A percentile compares a stretch with the other conserved stretches of the same genome.
Conservation (phyloP, 495 filamentous ascomycete genomes). For the Hypoxylon cercidicola region DNA sequence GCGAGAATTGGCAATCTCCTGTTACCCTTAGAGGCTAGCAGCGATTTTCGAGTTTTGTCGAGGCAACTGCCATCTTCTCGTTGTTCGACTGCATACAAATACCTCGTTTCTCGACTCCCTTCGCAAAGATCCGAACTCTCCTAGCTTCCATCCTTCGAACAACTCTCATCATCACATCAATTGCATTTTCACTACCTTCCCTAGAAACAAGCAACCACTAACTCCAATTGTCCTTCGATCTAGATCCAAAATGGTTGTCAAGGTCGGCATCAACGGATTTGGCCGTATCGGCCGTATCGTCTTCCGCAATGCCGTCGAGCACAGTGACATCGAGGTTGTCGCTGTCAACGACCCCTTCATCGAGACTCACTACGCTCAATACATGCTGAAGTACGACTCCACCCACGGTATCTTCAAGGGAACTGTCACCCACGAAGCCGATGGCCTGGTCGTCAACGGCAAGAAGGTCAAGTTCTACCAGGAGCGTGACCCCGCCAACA, state of each 20-base stretch:
- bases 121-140: neutral
- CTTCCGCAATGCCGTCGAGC: constrained; percentile 78
- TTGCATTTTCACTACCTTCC: constrained; percentile 34
- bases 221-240: constrained; percentile 28
- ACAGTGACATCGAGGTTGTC: constrained; percentile 85
- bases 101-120: constrained; percentile 15
- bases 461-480: constrained; percentile 96
- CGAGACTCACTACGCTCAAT: constrained; percentile 97
- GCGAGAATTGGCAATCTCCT: constrained; percentile 12
- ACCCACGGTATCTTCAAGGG: constrained; percentile 98
- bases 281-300: constrained; percentile 99
- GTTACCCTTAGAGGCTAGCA: neutral
- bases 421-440: constrained; percentile 75
- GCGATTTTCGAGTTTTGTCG: constrained; percentile 3
- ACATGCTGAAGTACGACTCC: constrained; percentile 99
- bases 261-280: constrained; percentile 99
- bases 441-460: constrained; percentile 89
- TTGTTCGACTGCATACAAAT: constrained; percentile 30
- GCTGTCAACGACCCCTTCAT: constrained; percentile 99
- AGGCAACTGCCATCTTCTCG: neutral
- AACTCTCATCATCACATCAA: constrained; percentile 26
- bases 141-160: neutral
- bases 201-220: constrained; percentile 9
- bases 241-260: constrained; percentile 57
- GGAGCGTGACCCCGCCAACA: constrained; percentile 88